Evolutionary conservation across 1,139 yeast species (phyloP).

Genomic region (Nakaseomyces sp.): DNA sequence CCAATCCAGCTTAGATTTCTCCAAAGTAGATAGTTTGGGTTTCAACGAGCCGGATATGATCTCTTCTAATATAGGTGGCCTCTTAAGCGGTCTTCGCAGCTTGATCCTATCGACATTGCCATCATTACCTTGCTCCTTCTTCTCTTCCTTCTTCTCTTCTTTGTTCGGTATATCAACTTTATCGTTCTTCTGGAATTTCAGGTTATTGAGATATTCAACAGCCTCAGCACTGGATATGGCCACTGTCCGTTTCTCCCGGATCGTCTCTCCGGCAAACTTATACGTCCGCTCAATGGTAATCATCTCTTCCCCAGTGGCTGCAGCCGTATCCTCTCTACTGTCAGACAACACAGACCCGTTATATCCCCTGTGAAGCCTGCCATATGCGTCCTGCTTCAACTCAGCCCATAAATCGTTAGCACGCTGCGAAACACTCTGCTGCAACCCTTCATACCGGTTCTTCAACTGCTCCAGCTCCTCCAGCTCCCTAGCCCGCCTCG

Average conservation of each 20-base stretch:
- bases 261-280: constrained; percentile 81
- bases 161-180: constrained; percentile 7
- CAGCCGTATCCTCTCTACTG: constrained; percentile 11
- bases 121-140: not conserved
- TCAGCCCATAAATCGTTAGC: constrained; percentile 48
- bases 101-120: constrained; percentile 5
- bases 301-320: constrained; percentile 27
- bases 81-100: constrained; percentile 42
- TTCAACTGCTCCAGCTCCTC: constrained; percentile 33
- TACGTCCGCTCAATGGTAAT: constrained; percentile 69
- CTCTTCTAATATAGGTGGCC: constrained; percentile 72
- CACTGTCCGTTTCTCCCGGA: constrained; percentile 71
- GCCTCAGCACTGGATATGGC: constrained; percentile 78
- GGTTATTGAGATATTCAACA: constrained; percentile 61
- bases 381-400: constrained; percentile 22
- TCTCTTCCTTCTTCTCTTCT: not conserved
- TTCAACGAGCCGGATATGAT: constrained; percentile 49
- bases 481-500: constrained; percentile 44
- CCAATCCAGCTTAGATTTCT: constrained; percentile 92
- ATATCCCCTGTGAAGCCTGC: not conserved
- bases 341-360: constrained; percentile 23
- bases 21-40: constrained; percentile 78
- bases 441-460: constrained; percentile 22
- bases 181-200: constrained; percentile 32
- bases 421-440: constrained; percentile 20